Conservation (phyloP, 2,329 filamentous ascomycete species). For the Alternaria gansuensis region DNA sequence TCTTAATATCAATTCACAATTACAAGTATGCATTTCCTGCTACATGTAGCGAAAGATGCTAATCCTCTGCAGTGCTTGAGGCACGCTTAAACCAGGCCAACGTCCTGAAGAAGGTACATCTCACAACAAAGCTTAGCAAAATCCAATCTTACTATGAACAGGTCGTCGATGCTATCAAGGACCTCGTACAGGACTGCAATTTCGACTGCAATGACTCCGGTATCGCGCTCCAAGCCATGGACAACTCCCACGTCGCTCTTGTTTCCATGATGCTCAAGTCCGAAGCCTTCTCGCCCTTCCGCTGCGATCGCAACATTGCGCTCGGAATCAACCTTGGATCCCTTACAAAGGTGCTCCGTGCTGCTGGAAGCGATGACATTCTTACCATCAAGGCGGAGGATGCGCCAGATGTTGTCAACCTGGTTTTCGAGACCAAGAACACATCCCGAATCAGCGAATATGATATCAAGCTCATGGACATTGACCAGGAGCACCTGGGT, state of each 20-base stretch:
- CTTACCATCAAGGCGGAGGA: conserved; percentile 98
- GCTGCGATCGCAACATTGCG: conserved; percentile 98
- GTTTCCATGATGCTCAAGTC: conserved; percentile 99
- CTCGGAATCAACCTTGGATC: conserved; percentile 97
- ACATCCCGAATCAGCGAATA: conserved; percentile 97
- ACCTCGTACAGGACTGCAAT: conserved; percentile 99
- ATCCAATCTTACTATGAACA: conserved; percentile 52
- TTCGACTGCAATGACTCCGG: conserved; percentile 99
- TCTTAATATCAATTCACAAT: conserved; percentile 11
- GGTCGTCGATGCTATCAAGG: conserved; percentile 99
- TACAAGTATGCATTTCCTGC: conserved; percentile 32
- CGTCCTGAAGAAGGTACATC: conserved; percentile 86
- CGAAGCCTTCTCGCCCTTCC: conserved; percentile 92
- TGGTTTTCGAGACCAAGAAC: conserved; percentile 90
- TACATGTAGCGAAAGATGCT: conserved; percentile 20
- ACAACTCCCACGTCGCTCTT: conserved; percentile 98
- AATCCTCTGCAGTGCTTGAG: conserved; percentile 76
- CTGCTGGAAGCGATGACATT: conserved; percentile 92
- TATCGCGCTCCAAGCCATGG: conserved; percentile 98
- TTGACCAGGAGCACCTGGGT: conserved; percentile 98
- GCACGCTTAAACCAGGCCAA: conserved; percentile 94
- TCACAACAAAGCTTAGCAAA: background rate
- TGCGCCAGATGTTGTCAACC: conserved; percentile 91
- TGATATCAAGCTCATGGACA: conserved; percentile 99
- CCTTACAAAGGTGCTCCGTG: conserved; percentile 95